phyloP scores from a whole-genome alignment of 1,139 yeast genomes.

The Yamadazyma dendronema region DNA sequence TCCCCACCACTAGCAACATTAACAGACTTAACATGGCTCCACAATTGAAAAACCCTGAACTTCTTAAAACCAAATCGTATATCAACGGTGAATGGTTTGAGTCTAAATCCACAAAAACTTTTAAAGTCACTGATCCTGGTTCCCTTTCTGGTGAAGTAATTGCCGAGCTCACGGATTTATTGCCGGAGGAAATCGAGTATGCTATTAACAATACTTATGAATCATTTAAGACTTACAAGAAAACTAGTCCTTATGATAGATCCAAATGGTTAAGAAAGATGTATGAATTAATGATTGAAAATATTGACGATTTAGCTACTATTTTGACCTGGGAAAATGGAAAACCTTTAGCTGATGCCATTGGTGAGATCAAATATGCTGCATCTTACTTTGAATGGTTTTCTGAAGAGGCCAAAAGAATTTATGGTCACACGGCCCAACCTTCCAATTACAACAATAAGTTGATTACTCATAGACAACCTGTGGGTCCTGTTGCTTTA shows the following conservation, averaged over 20 bases:
- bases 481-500: slow-evolving; percentile 49
- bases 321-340: slow-evolving; percentile 47
- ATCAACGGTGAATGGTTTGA: slow-evolving; percentile 72
- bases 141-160: slow-evolving; percentile 51
- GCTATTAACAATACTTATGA: slow-evolving; percentile 63
- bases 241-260: slow-evolving; percentile 64
- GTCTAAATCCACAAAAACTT: slow-evolving; percentile 50
- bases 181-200: slow-evolving; percentile 50
- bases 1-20: background rate
- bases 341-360: slow-evolving; percentile 39
- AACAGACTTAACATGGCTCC: slow-evolving; percentile 5
- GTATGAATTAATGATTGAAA: slow-evolving; percentile 40
- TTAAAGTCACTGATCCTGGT: slow-evolving; percentile 77
- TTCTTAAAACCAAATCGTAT: slow-evolving; percentile 57
- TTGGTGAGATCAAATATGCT: slow-evolving; percentile 42
- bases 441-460: slow-evolving; percentile 39
- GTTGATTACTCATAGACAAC: slow-evolving; percentile 42
- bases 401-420: slow-evolving; percentile 42
- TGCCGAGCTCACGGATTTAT: slow-evolving; percentile 55
- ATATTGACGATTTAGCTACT: slow-evolving; percentile 41
- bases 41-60: slow-evolving; percentile 50
- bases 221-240: slow-evolving; percentile 59
- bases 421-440: slow-evolving; percentile 42
- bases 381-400: slow-evolving; percentile 49
- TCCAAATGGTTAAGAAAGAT: slow-evolving; percentile 62